A percentile compares a stretch with the other conserved stretches of the same genome.
phyloP scores from a whole-genome alignment of 2,329 filamentous ascomycete species.

The Aphanoascus verrucosus region DNA sequence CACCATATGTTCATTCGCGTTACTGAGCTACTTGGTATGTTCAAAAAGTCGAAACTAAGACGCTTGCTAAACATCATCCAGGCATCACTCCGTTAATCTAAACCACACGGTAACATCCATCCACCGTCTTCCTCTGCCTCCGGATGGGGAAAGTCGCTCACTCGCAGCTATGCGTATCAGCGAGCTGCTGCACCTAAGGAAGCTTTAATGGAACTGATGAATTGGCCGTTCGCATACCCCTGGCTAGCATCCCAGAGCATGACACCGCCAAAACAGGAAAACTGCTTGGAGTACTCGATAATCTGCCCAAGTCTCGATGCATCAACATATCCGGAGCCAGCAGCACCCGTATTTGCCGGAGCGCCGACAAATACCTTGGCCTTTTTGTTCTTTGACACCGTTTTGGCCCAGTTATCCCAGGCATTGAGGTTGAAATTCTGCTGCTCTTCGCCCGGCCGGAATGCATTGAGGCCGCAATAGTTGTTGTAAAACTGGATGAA shows the following conservation, averaged over 20 bases:
- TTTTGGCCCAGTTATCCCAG: conserved; percentile 57
- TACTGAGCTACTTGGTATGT: too few relatives aligned
- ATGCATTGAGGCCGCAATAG: conserved; percentile 50
- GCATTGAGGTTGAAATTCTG: conserved; percentile 51
- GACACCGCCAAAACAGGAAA: conserved; percentile 52
- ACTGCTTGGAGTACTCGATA: conserved; percentile 46
- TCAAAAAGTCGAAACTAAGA: too few relatives aligned
- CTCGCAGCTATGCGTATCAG: too few relatives aligned
- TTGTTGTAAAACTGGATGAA: conserved; percentile 62
- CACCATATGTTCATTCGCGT: too few relatives aligned
- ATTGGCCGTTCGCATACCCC: conserved; percentile 48
- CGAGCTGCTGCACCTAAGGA: conserved; percentile 21
- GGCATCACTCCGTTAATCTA: too few relatives aligned
- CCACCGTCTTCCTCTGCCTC: too few relatives aligned
- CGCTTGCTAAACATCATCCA: too few relatives aligned
- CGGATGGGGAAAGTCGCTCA: too few relatives aligned
- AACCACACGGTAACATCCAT: too few relatives aligned
- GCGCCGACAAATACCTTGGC: conserved; percentile 54
- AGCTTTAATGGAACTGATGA: conserved; percentile 39
- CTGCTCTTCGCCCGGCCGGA: conserved; percentile 38
- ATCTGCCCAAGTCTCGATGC: conserved; percentile 40
- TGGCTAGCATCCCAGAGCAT: conserved; percentile 62
- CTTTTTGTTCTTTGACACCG: conserved; percentile 45
- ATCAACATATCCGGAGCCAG: conserved; percentile 47
- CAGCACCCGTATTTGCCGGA: conserved; percentile 44